Base-by-base conservation (phyloP, 2,329 filamentous ascomycete species). In the Orbilia quercus region DNA sequence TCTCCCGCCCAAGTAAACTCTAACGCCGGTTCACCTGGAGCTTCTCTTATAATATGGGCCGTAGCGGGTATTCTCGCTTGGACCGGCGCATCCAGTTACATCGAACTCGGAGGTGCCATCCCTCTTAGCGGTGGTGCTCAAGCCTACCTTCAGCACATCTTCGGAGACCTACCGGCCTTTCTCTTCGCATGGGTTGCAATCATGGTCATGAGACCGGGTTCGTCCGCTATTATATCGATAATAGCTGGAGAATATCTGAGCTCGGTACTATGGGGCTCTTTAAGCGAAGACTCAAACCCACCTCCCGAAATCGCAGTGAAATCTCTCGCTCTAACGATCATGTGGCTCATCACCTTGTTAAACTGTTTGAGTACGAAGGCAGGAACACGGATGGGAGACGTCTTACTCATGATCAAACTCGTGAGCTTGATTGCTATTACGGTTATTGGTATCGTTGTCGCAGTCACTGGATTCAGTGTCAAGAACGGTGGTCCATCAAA, bases 371-470 rank as follows among this genome's bases (percentile, higher is more conserved):
- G 93, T 2, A 99, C 95, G 2, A 90, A 89, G 78, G 83, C 97
- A 42, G 93, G 92, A 44, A 96, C 92, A 1, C 85, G 91, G 53
- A 87, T 95, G 79, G 93, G 96, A 64, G 93, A 99, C 80, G 81
- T 92, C 78, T 92, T 99, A 81, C 96, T 99, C 92, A 92, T 99
- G 79, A 85, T 98, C 81, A 99, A 99, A 81, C 97, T 99, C 79
- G 83, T 96, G 75, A 94, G 92, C 16, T 83, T 99, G 75, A 80
- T 97, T 16, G 92, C 89, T 42, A 91, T 99, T 65, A 94, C 94
- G 0, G 84, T 97, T 1, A 91, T 89, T 6, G 95, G 95, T 42
- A 88, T 98, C 67, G 88, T 98, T 9, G 95, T 98, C 14, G 95
- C 95, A 0, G 82, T 87, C 4, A 98, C 94, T 0, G 94, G 94